Evolutionary conservation across 768 basidiomycete species (phyloP), one percentile per base, ranked within the genome.

Genomic region (Auricularia auricula-judae): DNA sequence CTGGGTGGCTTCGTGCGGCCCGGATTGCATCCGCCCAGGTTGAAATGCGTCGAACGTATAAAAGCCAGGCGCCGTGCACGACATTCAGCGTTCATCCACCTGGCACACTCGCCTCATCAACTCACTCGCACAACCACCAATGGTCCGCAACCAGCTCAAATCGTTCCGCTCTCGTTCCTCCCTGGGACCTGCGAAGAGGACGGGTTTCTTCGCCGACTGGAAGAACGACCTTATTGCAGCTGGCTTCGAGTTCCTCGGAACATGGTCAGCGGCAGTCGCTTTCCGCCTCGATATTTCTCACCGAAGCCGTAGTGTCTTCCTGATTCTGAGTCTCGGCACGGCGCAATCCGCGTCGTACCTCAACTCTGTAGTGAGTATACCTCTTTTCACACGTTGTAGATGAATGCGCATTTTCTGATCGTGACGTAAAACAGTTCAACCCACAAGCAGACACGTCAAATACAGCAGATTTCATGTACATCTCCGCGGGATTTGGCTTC

Each of bases 401-500:
- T 5, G 14, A 18, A 51, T 21, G 18, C 18, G 43, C 43, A 10
- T 44, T 11, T 51, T 51, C 39, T 7, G 39, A 14, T 2, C 12
- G 39, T 8, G 21, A 2, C 3, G 5, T 51, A 8, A 12, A 4
- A 12, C 23, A 59, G 56, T 12, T 14, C 1, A 59, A 59, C 12
- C 56, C 56, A 3, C 16, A 14, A 3, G 56, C 23, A 0, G 34
- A 29, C 56, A 0, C 34, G 29, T 59, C 56, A 0, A 59, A 29
- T 0, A 59, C 29, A 0, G 34, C 29, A 1, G 56, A 59, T 1
- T 59, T 0, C 56, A 59, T 59, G 56, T 59, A 33, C 56, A 18
- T 59, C 29, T 59, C 56, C 16, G 21, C 23, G 16, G 56, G 56
- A 5, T 59, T 59, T 1, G 86, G 87, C 1, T 71, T 88, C 61